Evolutionary conservation across 306 rosid species (phyloP), one percentile per base, ranked within the genome.

Genomic region (Quillaja saponaria): DNA sequence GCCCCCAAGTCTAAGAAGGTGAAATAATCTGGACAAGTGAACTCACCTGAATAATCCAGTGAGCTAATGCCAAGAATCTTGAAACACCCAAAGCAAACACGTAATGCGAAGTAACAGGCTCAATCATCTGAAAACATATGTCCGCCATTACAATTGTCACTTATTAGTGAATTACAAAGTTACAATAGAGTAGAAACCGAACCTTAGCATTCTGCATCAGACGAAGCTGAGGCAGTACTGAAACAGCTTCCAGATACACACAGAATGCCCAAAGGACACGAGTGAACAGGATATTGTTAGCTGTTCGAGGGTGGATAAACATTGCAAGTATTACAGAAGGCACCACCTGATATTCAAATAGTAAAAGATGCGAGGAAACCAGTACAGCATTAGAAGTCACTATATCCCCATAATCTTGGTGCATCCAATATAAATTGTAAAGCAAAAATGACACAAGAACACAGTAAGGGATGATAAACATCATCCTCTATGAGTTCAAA

Each of bases 161-260:
- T 21, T 15, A 31, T 8, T 14, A 19, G 20, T 28, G 15, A 34
- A 45, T 7, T 1, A 39, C 58, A 19, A 7, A n/a, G 4, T 5
- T 49, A 28, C 15, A 19, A 11, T 44, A 47, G 13, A 71, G 35
- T 1, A 28, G 38, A 45, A n/a, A 10, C 0, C 3, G 3, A 39
- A 92, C 98, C 96, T 86, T 84, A 13, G 98, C 87, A 17, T 88
- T 92, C 44, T 82, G 88, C 87, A 92, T 81, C 34, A 76, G 14
- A 35, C 78, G 87, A 74, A 92, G 84, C 60, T 88, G 98, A 56
- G 96, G 98, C 12, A 86, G 72, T 21, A 88, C 80, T 0, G 98
- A 81, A 68, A 92, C 64, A 3, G 94, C 66, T 78, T 88, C 96
- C 75, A 88, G 34, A 66, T 82, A 84, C 19, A 34, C 49, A 39